phyloP scores from a whole-genome alignment of 1,284 basidiomycete species.

The Apiotrichum porosum region DNA sequence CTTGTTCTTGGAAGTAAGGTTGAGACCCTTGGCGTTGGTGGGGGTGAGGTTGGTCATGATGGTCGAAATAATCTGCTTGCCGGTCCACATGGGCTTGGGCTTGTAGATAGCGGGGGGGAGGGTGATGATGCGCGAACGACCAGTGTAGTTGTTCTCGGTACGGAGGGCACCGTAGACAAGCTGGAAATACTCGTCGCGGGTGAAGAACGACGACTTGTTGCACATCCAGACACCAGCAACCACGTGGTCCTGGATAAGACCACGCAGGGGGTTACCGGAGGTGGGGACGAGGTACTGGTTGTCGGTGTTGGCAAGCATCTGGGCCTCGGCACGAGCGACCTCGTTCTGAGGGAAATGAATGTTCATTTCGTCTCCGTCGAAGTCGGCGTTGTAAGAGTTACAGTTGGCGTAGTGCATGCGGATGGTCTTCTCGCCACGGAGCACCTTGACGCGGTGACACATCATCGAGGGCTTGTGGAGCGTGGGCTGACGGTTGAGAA shows the following conservation, averaged over 20 bases:
- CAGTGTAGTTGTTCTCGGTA: conserved; percentile 73
- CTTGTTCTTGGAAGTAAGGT: conserved; percentile 81
- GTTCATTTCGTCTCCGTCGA: conserved; percentile 99
- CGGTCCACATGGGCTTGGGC: conserved; percentile 89
- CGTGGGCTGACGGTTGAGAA: conserved; percentile 97
- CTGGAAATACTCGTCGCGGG: conserved; percentile 93
- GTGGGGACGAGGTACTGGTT: conserved; percentile 99
- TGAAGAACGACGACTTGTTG: conserved; percentile 89
- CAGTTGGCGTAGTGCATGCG: conserved; percentile 99
- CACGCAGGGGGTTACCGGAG: conserved; percentile 94
- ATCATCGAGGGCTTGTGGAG: conserved; percentile 99
- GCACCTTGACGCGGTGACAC: conserved; percentile 88
- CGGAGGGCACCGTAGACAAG: conserved; percentile 90
- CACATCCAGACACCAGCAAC: conserved; percentile 99
- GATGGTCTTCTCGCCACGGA: conserved; percentile 97
- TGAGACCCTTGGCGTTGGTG: conserved; percentile 70
- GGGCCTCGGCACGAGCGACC: conserved; percentile 84
- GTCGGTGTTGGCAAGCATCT: conserved; percentile 95
- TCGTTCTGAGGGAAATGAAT: conserved; percentile 93
- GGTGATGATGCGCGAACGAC: conserved; percentile 67
- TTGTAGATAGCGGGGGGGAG: conserved; percentile 89
- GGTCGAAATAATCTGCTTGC: conserved; percentile 95
- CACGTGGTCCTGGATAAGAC: conserved; percentile 98
- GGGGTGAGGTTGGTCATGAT: conserved; percentile 90
- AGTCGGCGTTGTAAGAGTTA: conserved; percentile 99